phyloP scores from a whole-genome alignment of 2,329 filamentous ascomycete genomes.

The Paracorniculantispora psalliotae region DNA sequence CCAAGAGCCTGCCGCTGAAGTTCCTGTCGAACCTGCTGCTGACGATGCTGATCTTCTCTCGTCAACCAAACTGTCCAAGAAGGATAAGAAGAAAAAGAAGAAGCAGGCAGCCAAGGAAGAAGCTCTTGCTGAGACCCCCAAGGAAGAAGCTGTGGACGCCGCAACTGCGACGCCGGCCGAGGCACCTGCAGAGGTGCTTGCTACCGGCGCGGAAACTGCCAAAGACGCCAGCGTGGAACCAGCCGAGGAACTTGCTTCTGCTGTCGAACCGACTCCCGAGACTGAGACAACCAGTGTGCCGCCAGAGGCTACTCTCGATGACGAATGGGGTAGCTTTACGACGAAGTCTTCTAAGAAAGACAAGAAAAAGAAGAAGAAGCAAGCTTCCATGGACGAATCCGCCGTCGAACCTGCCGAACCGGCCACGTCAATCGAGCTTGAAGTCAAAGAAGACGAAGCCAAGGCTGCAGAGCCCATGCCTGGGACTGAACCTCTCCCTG shows the following conservation, averaged over 20 bases:
- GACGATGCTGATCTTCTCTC: constrained; percentile 9
- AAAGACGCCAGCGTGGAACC: neutral
- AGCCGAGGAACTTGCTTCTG: neutral
- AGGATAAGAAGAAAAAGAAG: constrained; percentile 31
- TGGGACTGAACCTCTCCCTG: neutral
- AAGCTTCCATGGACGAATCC: neutral
- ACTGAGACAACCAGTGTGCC: neutral
- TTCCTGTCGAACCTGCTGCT: neutral
- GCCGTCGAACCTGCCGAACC: neutral
- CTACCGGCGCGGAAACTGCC: neutral
- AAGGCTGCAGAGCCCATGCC: neutral
- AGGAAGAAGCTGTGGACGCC: constrained; percentile 16
- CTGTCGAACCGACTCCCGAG: neutral
- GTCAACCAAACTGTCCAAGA: constrained; percentile 28
- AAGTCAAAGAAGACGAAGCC: neutral
- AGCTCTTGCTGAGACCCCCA: neutral
- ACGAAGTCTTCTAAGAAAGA: constrained; percentile 27
- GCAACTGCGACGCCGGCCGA: neutral
- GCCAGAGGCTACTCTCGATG: constrained; percentile 20
- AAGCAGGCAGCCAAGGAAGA: constrained; percentile 24
- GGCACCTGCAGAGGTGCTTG: neutral
- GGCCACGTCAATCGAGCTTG: neutral
- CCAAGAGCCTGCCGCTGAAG: neutral
- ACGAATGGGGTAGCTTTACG: constrained; percentile 27
- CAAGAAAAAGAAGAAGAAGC: constrained; percentile 27